A percentile compares a stretch with the other conserved stretches of the same genome.
Conservation (phyloP, 164 flowering plant species). For the Magnolia kwangsiensis region DNA sequence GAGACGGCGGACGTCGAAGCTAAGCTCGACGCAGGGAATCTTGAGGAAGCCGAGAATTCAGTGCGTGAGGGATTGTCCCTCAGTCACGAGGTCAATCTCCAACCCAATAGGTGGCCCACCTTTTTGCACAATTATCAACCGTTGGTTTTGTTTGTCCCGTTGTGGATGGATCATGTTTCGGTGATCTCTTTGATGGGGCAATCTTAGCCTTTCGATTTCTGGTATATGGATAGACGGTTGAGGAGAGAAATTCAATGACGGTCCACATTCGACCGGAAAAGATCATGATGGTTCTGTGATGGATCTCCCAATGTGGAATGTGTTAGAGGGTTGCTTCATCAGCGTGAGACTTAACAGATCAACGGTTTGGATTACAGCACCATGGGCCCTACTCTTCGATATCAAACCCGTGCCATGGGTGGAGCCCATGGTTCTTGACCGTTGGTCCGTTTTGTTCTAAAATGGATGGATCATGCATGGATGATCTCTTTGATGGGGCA, state of each 20-base stretch:
- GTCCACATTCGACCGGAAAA: not conserved
- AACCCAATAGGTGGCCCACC: not conserved
- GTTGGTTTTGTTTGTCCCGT: too few relatives aligned
- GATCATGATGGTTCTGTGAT: too few relatives aligned
- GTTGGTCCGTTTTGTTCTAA: too few relatives aligned
- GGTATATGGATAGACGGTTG: not conserved
- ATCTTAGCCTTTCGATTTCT: not conserved
- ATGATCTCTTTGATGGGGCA: too few relatives aligned
- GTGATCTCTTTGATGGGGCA: not conserved
- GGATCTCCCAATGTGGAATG: too few relatives aligned
- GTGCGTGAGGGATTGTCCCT: constrained; percentile 87
- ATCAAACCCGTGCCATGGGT: not conserved
- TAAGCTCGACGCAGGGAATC: constrained; percentile 86
- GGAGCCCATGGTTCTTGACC: not conserved
- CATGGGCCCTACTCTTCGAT: not conserved
- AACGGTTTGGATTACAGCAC: not conserved
- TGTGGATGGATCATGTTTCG: not conserved
- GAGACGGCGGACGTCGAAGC: constrained; percentile 64
- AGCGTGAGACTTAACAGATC: not conserved
- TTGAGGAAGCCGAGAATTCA: constrained; percentile 86
- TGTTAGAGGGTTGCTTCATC: too few relatives aligned
- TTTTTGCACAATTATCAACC: too few relatives aligned
- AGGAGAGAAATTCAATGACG: not conserved
- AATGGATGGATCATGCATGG: too few relatives aligned
- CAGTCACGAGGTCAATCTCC: constrained; percentile 65